Evolutionary conservation across 179 eudicot genomes (phyloP), one percentile per base, ranked within the genome.

Genomic region (Spinacia oleracea): DNA sequence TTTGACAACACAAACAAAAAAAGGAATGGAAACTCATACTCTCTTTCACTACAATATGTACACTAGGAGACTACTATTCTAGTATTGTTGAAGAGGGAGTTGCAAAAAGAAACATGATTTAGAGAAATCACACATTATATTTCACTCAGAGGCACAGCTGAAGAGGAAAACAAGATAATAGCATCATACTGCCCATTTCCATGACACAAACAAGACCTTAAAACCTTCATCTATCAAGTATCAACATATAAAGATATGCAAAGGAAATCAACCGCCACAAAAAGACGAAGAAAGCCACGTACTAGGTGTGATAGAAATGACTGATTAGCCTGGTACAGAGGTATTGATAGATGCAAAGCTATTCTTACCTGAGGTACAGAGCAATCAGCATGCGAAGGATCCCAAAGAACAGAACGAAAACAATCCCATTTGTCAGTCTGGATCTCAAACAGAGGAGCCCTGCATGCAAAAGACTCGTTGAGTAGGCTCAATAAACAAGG

Each of bases 381-480:
- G 88, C 99, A 96, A 82, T 94, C 98, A 78, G 99, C 97, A 86
- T 88, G 90, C 65, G 81, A 73, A 76, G 96, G 96, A 88, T 94
- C 93, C 99, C 99, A 96, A 50, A 87, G 87, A 76, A 94, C 75
- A 82, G 91, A 85, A 38, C 86, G 78, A 80, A 94, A 96, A 87
- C 99, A 96, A 78, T 96, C 98, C 97, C 97, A 96, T 16, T 87
- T 74, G 59, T 94, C 97, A 78, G 97, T 89, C 83, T 96, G 99
- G 83, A 90, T 93, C 89, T 94, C 97, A 86, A 94, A 96, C 77
- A 96, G 97, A 59, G 99, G 99, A 81, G 98, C 99, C 88, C 99
- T 96, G 90, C 35, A 83, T 73, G 80, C 18, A 75, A 66, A 75
- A 64, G n/a, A 53, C 40, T 50, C 18, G 11, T 27, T 55, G 29